phyloP scores from a whole-genome alignment of 2,329 filamentous ascomycete species.

The Diplodia intermedia region DNA sequence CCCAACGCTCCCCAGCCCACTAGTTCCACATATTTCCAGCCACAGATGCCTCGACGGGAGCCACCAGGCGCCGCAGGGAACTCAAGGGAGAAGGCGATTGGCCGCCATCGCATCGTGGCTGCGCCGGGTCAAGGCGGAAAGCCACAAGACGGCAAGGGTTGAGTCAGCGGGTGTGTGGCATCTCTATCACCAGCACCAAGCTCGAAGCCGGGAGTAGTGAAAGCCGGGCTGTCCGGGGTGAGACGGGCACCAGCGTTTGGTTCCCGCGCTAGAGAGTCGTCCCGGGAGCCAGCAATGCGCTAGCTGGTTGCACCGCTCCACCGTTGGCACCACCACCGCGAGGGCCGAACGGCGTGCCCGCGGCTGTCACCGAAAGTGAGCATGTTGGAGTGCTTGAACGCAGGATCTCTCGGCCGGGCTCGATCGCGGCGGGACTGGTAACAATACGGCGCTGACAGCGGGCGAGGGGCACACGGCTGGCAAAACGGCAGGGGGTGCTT shows the following conservation, averaged over 20 bases:
- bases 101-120: not conserved
- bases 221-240: not conserved
- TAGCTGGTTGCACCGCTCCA: not conserved
- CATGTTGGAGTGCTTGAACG: not conserved
- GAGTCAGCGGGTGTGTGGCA: not conserved
- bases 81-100: not conserved
- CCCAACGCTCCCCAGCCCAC: not conserved
- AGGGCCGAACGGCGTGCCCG: not conserved
- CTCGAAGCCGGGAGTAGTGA: not conserved
- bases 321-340: not conserved
- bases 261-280: not conserved
- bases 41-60: not conserved
- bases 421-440: slow-evolving; percentile 3
- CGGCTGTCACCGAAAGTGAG: not conserved
- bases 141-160: not conserved
- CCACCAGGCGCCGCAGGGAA: not conserved
- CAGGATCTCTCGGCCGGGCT: not conserved
- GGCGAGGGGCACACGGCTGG: not conserved
- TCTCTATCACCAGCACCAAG: not conserved
- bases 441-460: not conserved
- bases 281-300: not conserved
- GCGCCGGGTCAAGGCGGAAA: not conserved
- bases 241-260: not conserved
- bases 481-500: slow-evolving; percentile 11
- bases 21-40: not conserved